Evolutionary conservation across 768 basidiomycete species (phyloP), one percentile per base, ranked within the genome.

Genomic region (Leucosporidium creatinivorum): DNA sequence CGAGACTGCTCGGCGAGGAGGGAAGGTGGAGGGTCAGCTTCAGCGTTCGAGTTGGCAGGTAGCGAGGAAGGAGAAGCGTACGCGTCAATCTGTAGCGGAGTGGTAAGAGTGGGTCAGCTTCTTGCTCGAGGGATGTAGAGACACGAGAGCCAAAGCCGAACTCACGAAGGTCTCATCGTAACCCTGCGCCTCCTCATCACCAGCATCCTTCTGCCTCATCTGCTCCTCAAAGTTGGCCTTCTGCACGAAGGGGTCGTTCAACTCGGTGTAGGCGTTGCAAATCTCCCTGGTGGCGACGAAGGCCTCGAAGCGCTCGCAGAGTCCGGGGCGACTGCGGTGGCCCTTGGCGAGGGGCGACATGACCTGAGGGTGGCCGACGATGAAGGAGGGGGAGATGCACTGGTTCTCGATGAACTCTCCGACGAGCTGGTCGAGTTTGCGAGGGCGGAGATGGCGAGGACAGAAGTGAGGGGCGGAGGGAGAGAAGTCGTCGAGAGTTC

Each of bases 321-420:
- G 84, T 49, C 96, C 96, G 0, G 93, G 91, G 51, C 91, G 86
- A n/a, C 89, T 90, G 70, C 96, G 90, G 79, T 98, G 93, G 85
- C 89, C 91, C 82, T 99, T 99, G 79, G 96, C 96, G 47, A 99
- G 86, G 4, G 96, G 96, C 0, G 94, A 97, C 96, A 99, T 99
- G 73, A 98, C 91, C 81, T 98, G 93, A 21, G 96, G 96, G 80
- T 98, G 96, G 36, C 96, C 96, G 69, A 94, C 93, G 73, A 99
- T 98, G 83, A 99, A 99, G 7, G 93, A 83, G 4, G 96, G 96
- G 47, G 89, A 93, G 75, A 97, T 85, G 80, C 96, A 99, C 63
- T 98, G 87, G 36, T 89, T 89, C 78, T 99, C 96, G 78, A 99
- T 98, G 80, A 83, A 98, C 79, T 98, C 94, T 57, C 96, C 94